Evolutionary conservation across 495 filamentous ascomycete genomes (phyloP), one percentile per base, ranked within the genome.

Genomic region (Aspergillus coremiiformis): DNA sequence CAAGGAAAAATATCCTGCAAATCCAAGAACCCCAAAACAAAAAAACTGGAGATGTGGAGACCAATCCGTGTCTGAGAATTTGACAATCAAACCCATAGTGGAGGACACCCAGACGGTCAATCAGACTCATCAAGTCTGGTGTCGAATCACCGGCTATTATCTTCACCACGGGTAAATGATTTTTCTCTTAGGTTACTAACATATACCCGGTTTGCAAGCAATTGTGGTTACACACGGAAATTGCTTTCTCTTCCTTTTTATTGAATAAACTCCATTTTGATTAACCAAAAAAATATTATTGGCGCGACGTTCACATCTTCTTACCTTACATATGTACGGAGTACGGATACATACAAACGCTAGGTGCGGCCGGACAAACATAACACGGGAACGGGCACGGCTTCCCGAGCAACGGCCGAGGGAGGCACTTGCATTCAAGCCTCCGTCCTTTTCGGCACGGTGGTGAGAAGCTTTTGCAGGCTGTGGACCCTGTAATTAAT

Each of bases 331-430:
- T n/a, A n/a, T n/a, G n/a, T n/a, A n/a, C n/a, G n/a, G n/a, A n/a
- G n/a, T n/a, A n/a, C n/a, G n/a, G n/a, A n/a, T n/a, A n/a, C 44
- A 53, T 44, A n/a, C 19, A n/a, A 39, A 47, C 51, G 44, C 51
- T 53, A 47, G 44, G 33, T 20, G 51, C 33, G 19, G 44, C 42
- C 51, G 44, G 44, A 44, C 47, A 39, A 32, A 8, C 17, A 47
- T 5, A n/a, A n/a, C n/a, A n/a, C n/a, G n/a, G 8, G 14, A 19
- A 39, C 50, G 50, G 44, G 39, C 23, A 47, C 51, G 51, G 51
- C 51, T 47, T 53, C 51, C 51, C 51, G 51, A 53, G 42, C 35
- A 35, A 53, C 19, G 51, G 44, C 51, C 51, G 35, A 47, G 44
- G 24, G n/a, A 46, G n/a, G n/a, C n/a, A 14, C 14, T 32, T 9